Percentiles rank a stretch among this genome's conserved stretches.
These are phyloP conservation scores for Lenwebbia sp. DNA, from an alignment of 345 rosid species.

Conservation along the genomic window DNA sequence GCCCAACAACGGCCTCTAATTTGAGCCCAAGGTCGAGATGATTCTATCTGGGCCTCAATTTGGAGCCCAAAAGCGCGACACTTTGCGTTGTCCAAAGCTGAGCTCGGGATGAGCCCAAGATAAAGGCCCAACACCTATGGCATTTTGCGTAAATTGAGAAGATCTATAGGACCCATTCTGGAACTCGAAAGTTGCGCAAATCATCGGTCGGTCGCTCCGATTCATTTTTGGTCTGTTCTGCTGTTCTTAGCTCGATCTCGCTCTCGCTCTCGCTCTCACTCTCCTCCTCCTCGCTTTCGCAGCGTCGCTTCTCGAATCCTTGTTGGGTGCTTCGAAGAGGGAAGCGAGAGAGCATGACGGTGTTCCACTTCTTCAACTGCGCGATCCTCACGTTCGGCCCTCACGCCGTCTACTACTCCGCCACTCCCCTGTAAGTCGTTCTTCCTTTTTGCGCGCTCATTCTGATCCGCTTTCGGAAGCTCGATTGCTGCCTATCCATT, in stretches of 20 bases:
- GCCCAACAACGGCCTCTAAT: background rate
- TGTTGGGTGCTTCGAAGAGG: background rate
- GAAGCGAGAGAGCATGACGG: constrained; percentile 39
- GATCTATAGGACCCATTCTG: background rate
- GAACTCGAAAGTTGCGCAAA: background rate
- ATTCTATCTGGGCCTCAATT: background rate
- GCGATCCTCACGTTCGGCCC: constrained; percentile 98
- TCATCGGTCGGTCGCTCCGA: background rate
- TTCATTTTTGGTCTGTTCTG: background rate
- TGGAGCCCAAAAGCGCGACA: background rate
- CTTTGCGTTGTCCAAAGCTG: background rate
- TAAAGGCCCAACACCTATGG: background rate
- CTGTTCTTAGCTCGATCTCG: background rate
- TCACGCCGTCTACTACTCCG: constrained; percentile 98
- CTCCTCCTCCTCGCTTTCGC: background rate
- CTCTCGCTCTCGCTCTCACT: background rate
- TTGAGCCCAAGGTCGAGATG: background rate
- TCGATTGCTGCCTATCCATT: background rate
- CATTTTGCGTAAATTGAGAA: background rate
- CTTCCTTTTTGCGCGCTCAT: background rate
- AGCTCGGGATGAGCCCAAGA: background rate
- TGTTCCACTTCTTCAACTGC: constrained; percentile 97
- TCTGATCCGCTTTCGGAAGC: background rate
- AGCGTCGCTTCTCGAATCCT: background rate
- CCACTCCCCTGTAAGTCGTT: constrained; percentile 68